Base-by-base conservation (phyloP, 1,139 yeast species). In the Candida neerlandica region DNA sequence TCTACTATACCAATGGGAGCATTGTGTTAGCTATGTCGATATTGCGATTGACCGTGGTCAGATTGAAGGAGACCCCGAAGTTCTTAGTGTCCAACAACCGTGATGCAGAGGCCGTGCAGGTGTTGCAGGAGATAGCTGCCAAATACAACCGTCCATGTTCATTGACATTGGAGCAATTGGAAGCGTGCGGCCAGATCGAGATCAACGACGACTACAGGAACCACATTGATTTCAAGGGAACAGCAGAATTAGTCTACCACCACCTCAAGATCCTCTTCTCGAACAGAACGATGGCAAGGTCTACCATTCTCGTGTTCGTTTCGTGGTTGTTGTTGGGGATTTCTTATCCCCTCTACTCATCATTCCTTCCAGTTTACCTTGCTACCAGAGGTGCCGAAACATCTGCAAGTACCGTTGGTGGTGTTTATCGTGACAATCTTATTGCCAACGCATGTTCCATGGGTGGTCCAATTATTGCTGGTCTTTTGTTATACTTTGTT, bases 321-420 rank as follows among this genome's bases (percentile, higher is more conserved):
- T 76, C 82, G 1, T 80, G 85, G 85, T 60, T 70, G 2, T 59
- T 78, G 39, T 70, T 81, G 50, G 85, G 85, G 44, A 67, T 81
- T 38, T 70, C 82, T 14, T 81, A 80, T 60, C 78, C 82, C 14
- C 66, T 78, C 35, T 81, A 74, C 77, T 10, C 2, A 52, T 77
- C 76, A 42, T 81, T 81, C 64, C 62, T 82, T 41, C 82, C 82
- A 37, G 65, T 68, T 43, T 80, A 76, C 58, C 63, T 81, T 38
- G 72, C 71, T 7, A 64, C 71, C 19, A 71, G 78, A 57, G 83
- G 84, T 33, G 80, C 74, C 10, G 63, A 70, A 41, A 70, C 74
- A 9, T 61, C 74, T 12, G 71, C 70, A 1, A 54, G 60, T 27
- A 63, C 73, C 37, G 62, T 71, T 29, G 61, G 58, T 43, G 67